Evolutionary conservation across 306 rosid species (phyloP).

Genomic region (Trifolium pratense): DNA sequence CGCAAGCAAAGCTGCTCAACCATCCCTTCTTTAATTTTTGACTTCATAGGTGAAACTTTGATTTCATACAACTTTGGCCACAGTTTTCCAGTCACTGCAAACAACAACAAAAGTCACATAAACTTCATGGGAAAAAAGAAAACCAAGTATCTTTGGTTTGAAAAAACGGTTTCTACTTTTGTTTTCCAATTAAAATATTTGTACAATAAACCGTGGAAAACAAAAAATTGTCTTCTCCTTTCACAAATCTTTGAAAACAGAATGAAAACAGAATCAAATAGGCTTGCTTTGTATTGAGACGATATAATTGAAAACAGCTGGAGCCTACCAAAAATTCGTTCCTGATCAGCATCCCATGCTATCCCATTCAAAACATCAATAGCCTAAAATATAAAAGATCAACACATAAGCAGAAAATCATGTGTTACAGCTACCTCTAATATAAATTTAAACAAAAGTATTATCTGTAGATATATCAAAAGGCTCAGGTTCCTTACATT

Average conservation of each 20-base stretch:
- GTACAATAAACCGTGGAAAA: not conserved
- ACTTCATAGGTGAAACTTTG: constrained; percentile 53
- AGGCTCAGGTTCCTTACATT: constrained; percentile 58
- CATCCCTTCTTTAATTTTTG: constrained; percentile 42
- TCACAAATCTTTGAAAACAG: not conserved
- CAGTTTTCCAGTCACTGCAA: constrained; percentile 87
- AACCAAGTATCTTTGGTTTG: not conserved
- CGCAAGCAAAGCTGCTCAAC: constrained; percentile 70
- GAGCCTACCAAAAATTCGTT: constrained; percentile 76
- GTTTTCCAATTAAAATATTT: not conserved
- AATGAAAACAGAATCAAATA: no score
- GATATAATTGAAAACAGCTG: not conserved
- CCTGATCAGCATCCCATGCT: constrained; percentile 74
- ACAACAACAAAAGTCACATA: constrained; percentile 26
- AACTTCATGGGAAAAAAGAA: not conserved
- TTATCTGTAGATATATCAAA: constrained; percentile 24
- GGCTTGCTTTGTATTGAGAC: no score
- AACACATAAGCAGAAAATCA: constrained; percentile 35
- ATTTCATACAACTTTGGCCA: constrained; percentile 92
- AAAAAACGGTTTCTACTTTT: not conserved
- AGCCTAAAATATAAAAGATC: constrained; percentile 55
- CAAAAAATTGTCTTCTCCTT: not conserved
- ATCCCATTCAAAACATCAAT: constrained; percentile 87
- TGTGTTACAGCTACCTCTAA: not conserved
- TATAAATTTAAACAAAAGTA: constrained; percentile 7